A percentile compares a stretch with the other conserved stretches of the same genome.
Evolutionary conservation across 2,329 filamentous ascomycete genomes (phyloP).

Genomic region (Aspergillus neoniger): DNA sequence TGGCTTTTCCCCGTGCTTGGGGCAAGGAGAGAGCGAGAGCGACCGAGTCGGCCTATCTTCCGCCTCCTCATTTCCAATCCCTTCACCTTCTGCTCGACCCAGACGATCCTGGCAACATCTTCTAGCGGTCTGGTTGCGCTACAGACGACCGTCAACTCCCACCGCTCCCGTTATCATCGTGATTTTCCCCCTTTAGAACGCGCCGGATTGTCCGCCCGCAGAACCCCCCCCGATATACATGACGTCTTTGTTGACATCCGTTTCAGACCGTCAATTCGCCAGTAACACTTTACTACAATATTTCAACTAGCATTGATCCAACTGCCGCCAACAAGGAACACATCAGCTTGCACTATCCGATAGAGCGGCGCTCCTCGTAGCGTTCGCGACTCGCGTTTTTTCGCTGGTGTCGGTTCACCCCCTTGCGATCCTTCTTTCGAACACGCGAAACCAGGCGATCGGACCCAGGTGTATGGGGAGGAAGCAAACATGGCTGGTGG

Average conservation of each 20-base stretch:
- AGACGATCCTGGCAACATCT: not conserved
- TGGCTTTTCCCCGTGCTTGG: conserved; percentile 34
- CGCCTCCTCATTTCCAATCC: not conserved
- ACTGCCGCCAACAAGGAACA: not conserved
- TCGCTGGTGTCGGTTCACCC: conserved; percentile 17
- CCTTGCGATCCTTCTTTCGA: conserved; percentile 15
- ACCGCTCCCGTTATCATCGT: conserved; percentile 10
- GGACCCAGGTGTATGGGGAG: conserved; percentile 39
- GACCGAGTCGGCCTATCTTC: conserved; percentile 8
- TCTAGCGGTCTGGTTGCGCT: conserved; percentile 6
- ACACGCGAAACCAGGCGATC: conserved; percentile 19
- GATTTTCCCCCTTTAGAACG: conserved; percentile 20
- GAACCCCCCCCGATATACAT: conserved; percentile 28
- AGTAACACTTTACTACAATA: conserved; percentile 9
- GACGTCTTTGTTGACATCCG: conserved; percentile 41
- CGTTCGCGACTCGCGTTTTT: conserved; percentile 34
- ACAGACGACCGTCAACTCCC: not conserved
- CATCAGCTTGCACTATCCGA: conserved; percentile 18
- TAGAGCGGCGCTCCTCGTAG: conserved; percentile 34
- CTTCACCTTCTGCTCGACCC: not conserved
- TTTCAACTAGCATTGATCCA: not conserved
- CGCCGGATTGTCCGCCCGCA: conserved; percentile 21
- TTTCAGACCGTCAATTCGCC: conserved; percentile 19
- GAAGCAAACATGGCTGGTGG: conserved; percentile 67
- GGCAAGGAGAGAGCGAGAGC: conserved; percentile 15